phyloP scores from a whole-genome alignment of 176 grass and related monocot species.

The Miscanthus lutarioriparius region DNA sequence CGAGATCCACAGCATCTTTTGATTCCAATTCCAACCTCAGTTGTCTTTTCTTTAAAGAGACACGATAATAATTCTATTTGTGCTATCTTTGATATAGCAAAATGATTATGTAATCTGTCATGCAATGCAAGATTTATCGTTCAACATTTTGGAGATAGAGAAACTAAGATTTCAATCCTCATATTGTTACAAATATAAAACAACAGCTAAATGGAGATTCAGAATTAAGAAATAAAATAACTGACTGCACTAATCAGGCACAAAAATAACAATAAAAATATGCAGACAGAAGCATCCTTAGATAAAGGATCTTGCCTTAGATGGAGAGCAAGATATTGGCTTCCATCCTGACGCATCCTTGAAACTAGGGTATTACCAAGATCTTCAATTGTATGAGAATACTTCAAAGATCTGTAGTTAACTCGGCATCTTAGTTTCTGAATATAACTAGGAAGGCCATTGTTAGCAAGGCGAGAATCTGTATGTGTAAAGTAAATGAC shows the following conservation, averaged over 20 bases:
- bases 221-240: conserved; percentile 3
- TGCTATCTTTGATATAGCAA: not conserved
- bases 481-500: conserved; percentile 98
- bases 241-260: not conserved
- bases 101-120: not conserved
- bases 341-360: conserved; percentile 70
- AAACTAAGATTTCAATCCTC: conserved; percentile 2
- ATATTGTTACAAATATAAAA: conserved; percentile 18
- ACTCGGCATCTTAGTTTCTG: conserved; percentile 93
- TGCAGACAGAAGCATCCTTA: conserved; percentile 20
- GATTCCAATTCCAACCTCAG: not conserved
- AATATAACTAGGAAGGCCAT: conserved; percentile 87
- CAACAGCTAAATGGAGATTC: not conserved
- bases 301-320: conserved; percentile 71
- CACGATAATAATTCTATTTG: not conserved
- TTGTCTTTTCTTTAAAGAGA: conserved; percentile 14
- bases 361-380: conserved; percentile 81
- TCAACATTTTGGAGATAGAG: conserved; percentile 15
- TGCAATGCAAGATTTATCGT: not conserved
- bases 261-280: not conserved
- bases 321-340: conserved; percentile 94
- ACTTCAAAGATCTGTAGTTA: conserved; percentile 91
- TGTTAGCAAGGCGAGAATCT: conserved; percentile 96
- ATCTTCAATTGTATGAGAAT: conserved; percentile 87
- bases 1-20: not conserved